Base-by-base conservation (phyloP, 495 filamentous ascomycete genomes). In the Penicillium macrosclerotiorum region DNA sequence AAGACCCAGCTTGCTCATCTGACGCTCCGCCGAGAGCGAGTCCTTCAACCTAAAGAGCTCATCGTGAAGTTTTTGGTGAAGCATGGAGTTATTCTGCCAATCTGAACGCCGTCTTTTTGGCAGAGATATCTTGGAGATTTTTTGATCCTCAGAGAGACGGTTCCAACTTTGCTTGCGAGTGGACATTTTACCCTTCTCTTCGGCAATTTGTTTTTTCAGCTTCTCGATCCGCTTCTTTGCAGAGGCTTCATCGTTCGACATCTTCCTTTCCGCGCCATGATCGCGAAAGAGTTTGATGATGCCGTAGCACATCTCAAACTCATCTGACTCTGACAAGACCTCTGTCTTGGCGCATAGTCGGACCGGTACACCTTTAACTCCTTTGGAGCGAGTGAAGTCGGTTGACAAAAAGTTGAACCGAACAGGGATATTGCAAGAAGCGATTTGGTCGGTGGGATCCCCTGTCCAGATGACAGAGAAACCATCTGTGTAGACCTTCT, bases 351-450 rank as follows among this genome's bases (percentile, higher is more conserved):
- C 81, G 60, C 92, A 97, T 4, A 98, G 75, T 31, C 93, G 70
- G 9, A 98, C 90, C 0, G 92, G 89, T 43, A 95, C 94, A 13
- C 93, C 93, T 63, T 96, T 97, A 22, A 98, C 92, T 22, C 93
- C 93, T 54, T 98, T 97, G 5, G 93, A 96, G 56, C 95, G 90
- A 60, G 90, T 97, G 61, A 97, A 98, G 59, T 98, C 93, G 9
- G 92, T 98, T 0, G 93, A 98, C 0, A 97, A 77, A 59, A 98
- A 98, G 64, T 98, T 96, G 76, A 96, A 98, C 34, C 90, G 88
- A 12, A 97, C 87, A 11, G 89, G 82, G 25, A 98, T 79, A 19
- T 77, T 83, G 66, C 88, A 93, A 40, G 95, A 85, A 6, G 84
- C 71, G 2, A 68, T 54, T 0, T 78, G 79, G 1, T 62, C 68